phyloP scores from a whole-genome alignment of 2,329 filamentous ascomycete species.

The Davidsoniella eucalypti region DNA sequence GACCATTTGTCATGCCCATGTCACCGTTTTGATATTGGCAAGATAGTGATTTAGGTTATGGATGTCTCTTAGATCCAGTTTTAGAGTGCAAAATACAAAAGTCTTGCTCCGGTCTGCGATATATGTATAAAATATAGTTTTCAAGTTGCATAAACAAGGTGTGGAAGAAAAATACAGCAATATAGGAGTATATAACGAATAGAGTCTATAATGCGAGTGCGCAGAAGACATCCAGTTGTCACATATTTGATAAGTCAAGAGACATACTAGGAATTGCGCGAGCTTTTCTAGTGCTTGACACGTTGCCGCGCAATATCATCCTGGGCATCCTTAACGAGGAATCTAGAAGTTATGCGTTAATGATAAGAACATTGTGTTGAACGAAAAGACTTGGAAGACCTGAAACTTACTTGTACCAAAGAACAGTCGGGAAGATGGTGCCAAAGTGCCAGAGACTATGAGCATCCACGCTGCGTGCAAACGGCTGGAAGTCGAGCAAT shows the following conservation, averaged over 20 bases:
- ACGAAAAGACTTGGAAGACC: not conserved
- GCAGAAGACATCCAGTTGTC: too few relatives aligned
- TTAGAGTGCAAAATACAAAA: too few relatives aligned
- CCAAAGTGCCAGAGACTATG: slow-evolving; percentile 93
- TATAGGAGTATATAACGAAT: not conserved
- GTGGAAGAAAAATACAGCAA: too few relatives aligned
- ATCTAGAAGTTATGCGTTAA: slow-evolving; percentile 33
- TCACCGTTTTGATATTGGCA: not conserved
- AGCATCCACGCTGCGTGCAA: slow-evolving; percentile 70
- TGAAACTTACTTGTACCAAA: slow-evolving; percentile 81
- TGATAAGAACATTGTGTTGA: not conserved
- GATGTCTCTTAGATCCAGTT: too few relatives aligned
- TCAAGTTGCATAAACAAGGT: too few relatives aligned
- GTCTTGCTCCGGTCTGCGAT: too few relatives aligned
- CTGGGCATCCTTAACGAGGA: slow-evolving; percentile 69
- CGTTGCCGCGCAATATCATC: slow-evolving; percentile 52
- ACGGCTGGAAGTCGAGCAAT: slow-evolving; percentile 80
- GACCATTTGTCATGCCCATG: slow-evolving; percentile 5
- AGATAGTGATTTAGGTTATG: too few relatives aligned
- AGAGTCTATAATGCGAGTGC: too few relatives aligned
- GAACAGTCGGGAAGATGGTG: slow-evolving; percentile 69
- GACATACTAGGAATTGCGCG: not conserved
- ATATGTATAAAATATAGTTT: too few relatives aligned
- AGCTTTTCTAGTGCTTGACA: slow-evolving; percentile 11
- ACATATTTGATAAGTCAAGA: too few relatives aligned